Evolutionary conservation across 1,284 basidiomycete species (phyloP).

Genomic region (Naganishia cerealis): DNA sequence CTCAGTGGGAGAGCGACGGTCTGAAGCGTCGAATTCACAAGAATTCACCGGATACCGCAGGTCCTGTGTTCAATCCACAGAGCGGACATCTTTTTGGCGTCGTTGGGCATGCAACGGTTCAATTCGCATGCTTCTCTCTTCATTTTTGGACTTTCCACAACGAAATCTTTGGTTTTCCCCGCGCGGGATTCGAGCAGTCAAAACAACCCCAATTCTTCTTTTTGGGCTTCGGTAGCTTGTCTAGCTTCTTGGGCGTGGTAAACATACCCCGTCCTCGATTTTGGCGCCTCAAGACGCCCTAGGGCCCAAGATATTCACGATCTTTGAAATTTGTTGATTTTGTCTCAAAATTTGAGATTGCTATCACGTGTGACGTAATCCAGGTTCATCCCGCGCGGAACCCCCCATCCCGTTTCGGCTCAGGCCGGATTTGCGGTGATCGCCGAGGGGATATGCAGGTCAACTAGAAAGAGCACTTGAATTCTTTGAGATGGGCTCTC

Average conservation of each 20-base stretch:
- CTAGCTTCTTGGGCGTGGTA: too few species aligned
- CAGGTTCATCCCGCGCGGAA: background rate
- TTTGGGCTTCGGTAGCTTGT: too few species aligned
- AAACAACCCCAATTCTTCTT: too few species aligned
- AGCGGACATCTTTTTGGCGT: slow-evolving; percentile 8
- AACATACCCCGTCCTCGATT: background rate
- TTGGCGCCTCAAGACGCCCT: background rate
- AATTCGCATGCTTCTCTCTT: too few species aligned
- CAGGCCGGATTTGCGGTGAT: background rate
- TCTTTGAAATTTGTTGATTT: background rate
- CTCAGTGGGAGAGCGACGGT: slow-evolving; percentile 19
- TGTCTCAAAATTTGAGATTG: background rate
- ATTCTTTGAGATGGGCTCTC: too few species aligned
- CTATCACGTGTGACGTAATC: background rate
- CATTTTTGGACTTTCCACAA: too few species aligned
- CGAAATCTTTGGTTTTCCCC: too few species aligned
- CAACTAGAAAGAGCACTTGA: too few species aligned
- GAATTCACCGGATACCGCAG: slow-evolving; percentile 3
- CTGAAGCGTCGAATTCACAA: background rate
- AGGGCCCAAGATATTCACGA: background rate
- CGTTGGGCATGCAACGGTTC: too few species aligned
- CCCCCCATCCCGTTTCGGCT: background rate
- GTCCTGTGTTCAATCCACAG: slow-evolving; percentile 12
- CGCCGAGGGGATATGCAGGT: background rate
- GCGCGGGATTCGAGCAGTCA: too few species aligned